phyloP scores from a whole-genome alignment of 2,329 filamentous ascomycete species.

The Neurospora sp. region DNA sequence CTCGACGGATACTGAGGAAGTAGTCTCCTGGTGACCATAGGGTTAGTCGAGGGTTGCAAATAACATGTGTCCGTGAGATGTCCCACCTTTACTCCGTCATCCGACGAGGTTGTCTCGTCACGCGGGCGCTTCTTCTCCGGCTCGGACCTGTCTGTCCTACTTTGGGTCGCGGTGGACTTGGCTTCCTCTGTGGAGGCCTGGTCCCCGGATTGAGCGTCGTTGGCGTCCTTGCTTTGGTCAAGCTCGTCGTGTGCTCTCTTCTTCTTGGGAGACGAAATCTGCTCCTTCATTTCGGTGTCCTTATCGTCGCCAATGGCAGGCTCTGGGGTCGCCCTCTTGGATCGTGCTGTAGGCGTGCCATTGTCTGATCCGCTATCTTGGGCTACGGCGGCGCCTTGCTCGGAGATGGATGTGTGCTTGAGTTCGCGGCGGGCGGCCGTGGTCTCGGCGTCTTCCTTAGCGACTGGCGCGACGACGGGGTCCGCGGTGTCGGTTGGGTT shows the following conservation, averaged over 20 bases:
- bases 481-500: conserved; percentile 30
- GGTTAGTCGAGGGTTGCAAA: not conserved
- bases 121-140: conserved; percentile 57
- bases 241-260: conserved; percentile 52
- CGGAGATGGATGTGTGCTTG: conserved; percentile 54
- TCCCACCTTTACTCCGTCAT: not conserved
- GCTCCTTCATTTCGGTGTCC: conserved; percentile 35
- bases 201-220: conserved; percentile 23
- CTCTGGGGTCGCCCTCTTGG: conserved; percentile 24
- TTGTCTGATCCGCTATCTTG: not conserved
- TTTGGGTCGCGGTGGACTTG: conserved; percentile 31
- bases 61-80: conserved; percentile 8
- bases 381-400: conserved; percentile 24
- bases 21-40: not conserved
- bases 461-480: conserved; percentile 21
- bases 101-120: conserved; percentile 29
- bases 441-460: conserved; percentile 51
- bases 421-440: conserved; percentile 54
- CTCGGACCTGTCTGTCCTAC: conserved; percentile 43
- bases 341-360: conserved; percentile 11
- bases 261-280: conserved; percentile 53
- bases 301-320: conserved; percentile 24
- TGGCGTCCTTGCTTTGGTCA: conserved; percentile 36
- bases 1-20: not conserved
- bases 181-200: conserved; percentile 31